Evolutionary conservation across 345 rosid genomes (phyloP).

Genomic region (Populus pruinosa): DNA sequence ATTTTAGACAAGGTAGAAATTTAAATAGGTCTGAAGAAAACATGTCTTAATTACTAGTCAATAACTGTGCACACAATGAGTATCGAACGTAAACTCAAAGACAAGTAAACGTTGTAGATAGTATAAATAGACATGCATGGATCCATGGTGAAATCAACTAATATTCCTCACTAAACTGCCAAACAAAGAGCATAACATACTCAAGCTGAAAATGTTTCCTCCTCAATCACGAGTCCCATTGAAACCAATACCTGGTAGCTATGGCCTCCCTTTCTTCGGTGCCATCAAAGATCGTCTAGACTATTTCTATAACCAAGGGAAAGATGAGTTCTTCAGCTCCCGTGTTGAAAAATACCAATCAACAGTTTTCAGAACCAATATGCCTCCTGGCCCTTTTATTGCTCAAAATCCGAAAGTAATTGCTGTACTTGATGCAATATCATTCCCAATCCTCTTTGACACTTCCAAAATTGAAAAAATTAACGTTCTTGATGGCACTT

Average conservation of each 20-base stretch:
- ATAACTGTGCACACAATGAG: not conserved
- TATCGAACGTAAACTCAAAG: not conserved
- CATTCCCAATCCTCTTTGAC: slow-evolving; percentile 46
- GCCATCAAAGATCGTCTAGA: slow-evolving; percentile 42
- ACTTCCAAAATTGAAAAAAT: slow-evolving; percentile 38
- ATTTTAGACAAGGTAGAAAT: not conserved
- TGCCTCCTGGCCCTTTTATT: slow-evolving; percentile 58
- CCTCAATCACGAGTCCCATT: not conserved
- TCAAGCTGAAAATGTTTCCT: slow-evolving; percentile 15
- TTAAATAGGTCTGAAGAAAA: not conserved
- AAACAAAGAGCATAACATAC: not conserved
- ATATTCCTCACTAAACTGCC: not conserved
- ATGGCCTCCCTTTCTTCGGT: slow-evolving; percentile 36
- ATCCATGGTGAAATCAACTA: not conserved
- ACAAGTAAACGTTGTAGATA: not conserved
- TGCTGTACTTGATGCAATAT: slow-evolving; percentile 35
- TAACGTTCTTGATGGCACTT: slow-evolving; percentile 38
- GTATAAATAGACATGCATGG: not conserved
- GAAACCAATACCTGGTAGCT: slow-evolving; percentile 40
- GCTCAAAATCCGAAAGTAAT: slow-evolving; percentile 27
- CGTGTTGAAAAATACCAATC: slow-evolving; percentile 26
- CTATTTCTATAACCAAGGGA: slow-evolving; percentile 49
- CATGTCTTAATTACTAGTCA: not conserved
- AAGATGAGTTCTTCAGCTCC: slow-evolving; percentile 32
- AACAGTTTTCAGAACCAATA: slow-evolving; percentile 39